Base-by-base conservation (phyloP, 106 monocot species). In the Triglochin maritima region DNA sequence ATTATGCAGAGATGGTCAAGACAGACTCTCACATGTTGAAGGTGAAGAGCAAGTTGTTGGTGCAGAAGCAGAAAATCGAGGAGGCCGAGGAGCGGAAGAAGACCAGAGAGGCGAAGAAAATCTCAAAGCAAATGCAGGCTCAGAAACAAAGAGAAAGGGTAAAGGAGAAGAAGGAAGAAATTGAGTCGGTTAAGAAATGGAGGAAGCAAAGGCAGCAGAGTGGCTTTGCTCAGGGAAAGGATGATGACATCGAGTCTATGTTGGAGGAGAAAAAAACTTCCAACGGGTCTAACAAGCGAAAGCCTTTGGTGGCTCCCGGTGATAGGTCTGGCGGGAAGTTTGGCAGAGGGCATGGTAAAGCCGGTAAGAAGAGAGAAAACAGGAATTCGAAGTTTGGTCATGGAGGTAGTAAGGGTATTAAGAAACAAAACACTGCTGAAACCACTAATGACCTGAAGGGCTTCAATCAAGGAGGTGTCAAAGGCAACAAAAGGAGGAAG, bases 1-100 rank as follows among this genome's bases (percentile, higher is more conserved):
- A 87, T 63, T 94, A 94, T 47, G 94, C 94, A 2, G 94, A 94
- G 76, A 94, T 94, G 89, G 94, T 94, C 54, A 94, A 94, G 69
- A 65, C 86, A 6, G 94, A 94, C 63, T 3, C 67, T 53, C 89
- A 89, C 65, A 94, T 94, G 94, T 61, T 89, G 79, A 89, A 89
- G 75, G 72, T 95, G 13, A 95, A 95, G 58, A 80, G 87, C 56
- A 90, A 76, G 71, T 70, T 95, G 7, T 48, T 95, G 41, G 67
- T 17, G n/a, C 74, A 87, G 79, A 94, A 94, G 85, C 80, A 94
- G 80, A 81, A 74, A 72, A 95, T 95, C 6, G 90, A 95, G 78
- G 90, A 95, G 73, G 81, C 81, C 4, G 90, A 95, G 57, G 89
- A 87, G 79, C 79, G 94, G 78, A 95, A 83, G 79, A 95, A 95